Evolutionary conservation across 1,139 yeast species (phyloP), one percentile per base, ranked within the genome.

Genomic region (Kodamaea fungicola): DNA sequence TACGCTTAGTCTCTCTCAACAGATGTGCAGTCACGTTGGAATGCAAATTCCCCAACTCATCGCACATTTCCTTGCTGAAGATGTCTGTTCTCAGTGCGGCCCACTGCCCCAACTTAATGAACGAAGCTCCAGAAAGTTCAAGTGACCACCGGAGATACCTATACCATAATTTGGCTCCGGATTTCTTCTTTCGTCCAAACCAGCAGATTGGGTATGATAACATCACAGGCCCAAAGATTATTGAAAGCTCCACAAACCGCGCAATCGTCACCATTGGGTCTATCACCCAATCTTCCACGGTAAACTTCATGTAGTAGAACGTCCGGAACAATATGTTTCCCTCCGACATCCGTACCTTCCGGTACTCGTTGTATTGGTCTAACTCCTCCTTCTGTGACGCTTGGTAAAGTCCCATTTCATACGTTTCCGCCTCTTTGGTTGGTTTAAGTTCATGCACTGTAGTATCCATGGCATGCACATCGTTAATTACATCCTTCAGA

Each of bases 81-180:
- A 92, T 85, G 60, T 92, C 99, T 0, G 96, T 86, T 62, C 99
- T 76, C n/a, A 96, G 85, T 3, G 97, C 97, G 0, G 98, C 98
- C 99, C 99, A 92, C 67, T 94, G 98, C 3, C 97, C 98, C 45
- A 92, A 72, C 60, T 92, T 92, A 44, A 92, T 87, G 59, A 92
- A 92, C 6, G 96, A 83, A 2, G 98, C 96, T 1, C 98, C 98
- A 0, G 96, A 96, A 22, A 70, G 46, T 57, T 92, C 96, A 44
- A 94, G 79, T 1, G 85, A 68, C 63, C 77, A 66, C 36, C 90
- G 71, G 29, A 90, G 61, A 41, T 81, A 65, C 38, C 62, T 61
- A 58, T 76, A 90, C 97, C 97, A 92, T 22, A 80, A 35, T 22
- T 72, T 51, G 1, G 90, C 77, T 0, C 96, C 96, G 1, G 70